Conservation (phyloP, 345 rosid genomes). For the Hevea brasiliensis region DNA sequence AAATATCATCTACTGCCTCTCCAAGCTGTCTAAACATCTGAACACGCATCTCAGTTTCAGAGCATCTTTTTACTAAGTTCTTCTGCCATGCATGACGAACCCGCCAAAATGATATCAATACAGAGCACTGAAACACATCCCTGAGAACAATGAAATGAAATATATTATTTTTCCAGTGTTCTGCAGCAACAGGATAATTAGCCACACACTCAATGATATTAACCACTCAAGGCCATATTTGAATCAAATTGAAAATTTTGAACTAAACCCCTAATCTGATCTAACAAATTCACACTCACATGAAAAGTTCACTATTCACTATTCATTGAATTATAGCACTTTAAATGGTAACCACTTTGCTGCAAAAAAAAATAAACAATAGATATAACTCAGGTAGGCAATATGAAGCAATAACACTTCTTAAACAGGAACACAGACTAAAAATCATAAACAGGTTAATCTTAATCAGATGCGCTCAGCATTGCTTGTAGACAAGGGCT, state of each 20-base stretch:
- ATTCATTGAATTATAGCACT: not conserved
- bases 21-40: constrained; percentile 67
- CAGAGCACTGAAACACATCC: constrained; percentile 93
- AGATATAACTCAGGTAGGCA: not conserved
- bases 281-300: not conserved
- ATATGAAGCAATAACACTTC: not conserved
- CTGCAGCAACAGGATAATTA: not conserved
- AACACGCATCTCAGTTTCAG: constrained; percentile 51
- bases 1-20: constrained; percentile 56
- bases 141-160: constrained; percentile 44
- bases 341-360: constrained; percentile 7
- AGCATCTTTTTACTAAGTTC: constrained; percentile 79
- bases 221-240: not conserved
- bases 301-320: not conserved
- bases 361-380: not conserved
- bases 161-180: not conserved
- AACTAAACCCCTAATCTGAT: not conserved
- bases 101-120: constrained; percentile 83
- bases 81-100: constrained; percentile 86
- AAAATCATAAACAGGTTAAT: not conserved
- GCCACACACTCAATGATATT: not conserved
- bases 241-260: constrained; percentile 3
- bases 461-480: not conserved
- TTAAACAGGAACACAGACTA: not conserved
- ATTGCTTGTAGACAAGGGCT: not conserved